These are phyloP conservation scores for Kodamaea derodonti DNA, from an alignment of 1,139 yeast species.

Conservation along the genomic window DNA sequence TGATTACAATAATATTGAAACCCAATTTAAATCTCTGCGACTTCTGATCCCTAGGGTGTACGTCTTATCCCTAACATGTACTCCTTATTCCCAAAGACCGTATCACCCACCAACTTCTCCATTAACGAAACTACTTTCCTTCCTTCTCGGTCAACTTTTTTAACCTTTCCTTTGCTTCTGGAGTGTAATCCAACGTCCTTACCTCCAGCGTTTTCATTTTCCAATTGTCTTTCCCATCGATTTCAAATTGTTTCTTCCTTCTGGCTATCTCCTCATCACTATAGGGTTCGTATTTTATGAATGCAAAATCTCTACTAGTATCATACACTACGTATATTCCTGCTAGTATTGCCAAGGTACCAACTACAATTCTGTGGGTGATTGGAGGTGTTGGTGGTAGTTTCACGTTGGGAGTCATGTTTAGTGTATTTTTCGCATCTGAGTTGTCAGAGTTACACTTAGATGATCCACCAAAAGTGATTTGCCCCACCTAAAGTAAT, in stretches of 20 bases:
- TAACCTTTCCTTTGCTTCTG: slow-evolving; percentile 40
- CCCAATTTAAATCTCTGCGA: too few relatives aligned
- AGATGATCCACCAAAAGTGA: too few relatives aligned
- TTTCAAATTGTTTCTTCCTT: slow-evolving; percentile 17
- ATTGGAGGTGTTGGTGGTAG: slow-evolving; percentile 34
- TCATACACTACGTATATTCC: slow-evolving; percentile 33
- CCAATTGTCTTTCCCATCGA: slow-evolving; percentile 29
- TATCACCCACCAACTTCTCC: too few relatives aligned
- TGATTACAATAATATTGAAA: too few relatives aligned
- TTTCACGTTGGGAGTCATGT: too few relatives aligned
- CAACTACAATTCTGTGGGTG: slow-evolving; percentile 31
- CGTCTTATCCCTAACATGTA: too few relatives aligned
- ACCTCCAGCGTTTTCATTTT: slow-evolving; percentile 31
- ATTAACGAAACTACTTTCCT: background rate
- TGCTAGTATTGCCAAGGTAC: slow-evolving; percentile 32
- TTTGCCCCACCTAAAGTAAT: too few relatives aligned
- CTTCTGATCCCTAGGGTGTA: too few relatives aligned
- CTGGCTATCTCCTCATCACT: slow-evolving; percentile 39
- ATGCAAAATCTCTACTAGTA: slow-evolving; percentile 40
- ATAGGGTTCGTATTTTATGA: slow-evolving; percentile 37
- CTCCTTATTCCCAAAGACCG: too few relatives aligned
- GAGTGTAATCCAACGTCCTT: slow-evolving; percentile 40
- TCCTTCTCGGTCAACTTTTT: slow-evolving; percentile 20
- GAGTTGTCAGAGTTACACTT: too few relatives aligned
- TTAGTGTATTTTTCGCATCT: too few relatives aligned